phyloP scores from a whole-genome alignment of 2,329 filamentous ascomycete genomes.

The Aspergillus unguis region DNA sequence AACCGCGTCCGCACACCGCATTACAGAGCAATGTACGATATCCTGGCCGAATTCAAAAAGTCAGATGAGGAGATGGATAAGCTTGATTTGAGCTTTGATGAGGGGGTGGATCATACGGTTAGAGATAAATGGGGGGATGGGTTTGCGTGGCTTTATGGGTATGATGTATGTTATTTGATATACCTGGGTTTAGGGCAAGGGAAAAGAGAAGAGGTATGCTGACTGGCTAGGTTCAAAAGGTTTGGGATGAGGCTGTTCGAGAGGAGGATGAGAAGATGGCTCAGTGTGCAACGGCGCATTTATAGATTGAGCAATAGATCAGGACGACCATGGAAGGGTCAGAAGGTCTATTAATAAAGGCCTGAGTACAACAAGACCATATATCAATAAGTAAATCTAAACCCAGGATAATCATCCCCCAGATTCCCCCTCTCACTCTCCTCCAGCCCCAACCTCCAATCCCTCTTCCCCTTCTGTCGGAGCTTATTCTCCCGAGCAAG shows the following conservation, averaged over 20 bases:
- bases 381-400: conserved; percentile 13
- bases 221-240: conserved; percentile 10
- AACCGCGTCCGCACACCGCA: conserved; percentile 11
- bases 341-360: too few relatives aligned
- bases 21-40: conserved; percentile 14
- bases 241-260: conserved; percentile 2
- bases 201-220: background rate
- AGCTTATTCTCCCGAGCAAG: conserved; percentile 12
- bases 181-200: too few relatives aligned
- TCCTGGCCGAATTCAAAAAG: conserved; percentile 5
- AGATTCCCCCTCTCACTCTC: conserved; percentile 9
- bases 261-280: conserved; percentile 5
- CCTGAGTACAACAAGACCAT: background rate
- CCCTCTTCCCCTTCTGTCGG: conserved; percentile 7
- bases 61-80: background rate
- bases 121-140: conserved; percentile 9
- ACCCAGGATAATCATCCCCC: conserved; percentile 15
- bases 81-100: conserved; percentile 4
- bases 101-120: background rate
- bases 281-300: background rate
- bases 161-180: conserved; percentile 3
- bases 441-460: conserved; percentile 6
- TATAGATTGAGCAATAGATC: background rate
- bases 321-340: background rate
- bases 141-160: conserved; percentile 12